These are phyloP conservation scores for Lathyrus aphaca DNA, from an alignment of 306 rosid genomes.

Conservation along the genomic window DNA sequence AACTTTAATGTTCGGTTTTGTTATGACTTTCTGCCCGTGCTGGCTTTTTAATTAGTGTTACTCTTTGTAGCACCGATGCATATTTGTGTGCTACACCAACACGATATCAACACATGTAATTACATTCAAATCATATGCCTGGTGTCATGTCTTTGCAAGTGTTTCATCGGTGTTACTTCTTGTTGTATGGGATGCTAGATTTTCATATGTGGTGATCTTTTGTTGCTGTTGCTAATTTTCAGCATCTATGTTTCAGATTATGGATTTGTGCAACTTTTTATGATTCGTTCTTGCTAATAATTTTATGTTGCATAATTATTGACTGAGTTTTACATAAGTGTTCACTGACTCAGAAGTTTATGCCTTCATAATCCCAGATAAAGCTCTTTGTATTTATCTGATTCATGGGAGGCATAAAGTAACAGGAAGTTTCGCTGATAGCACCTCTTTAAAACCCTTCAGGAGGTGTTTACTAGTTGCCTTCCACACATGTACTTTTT, in stretches of 20 bases:
- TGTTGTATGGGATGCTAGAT: background rate
- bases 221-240: slow-evolving; percentile 15
- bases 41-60: slow-evolving; percentile 18
- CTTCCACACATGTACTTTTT: slow-evolving; percentile 43
- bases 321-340: slow-evolving; percentile 29
- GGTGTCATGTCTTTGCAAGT: background rate
- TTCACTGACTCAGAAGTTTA: background rate
- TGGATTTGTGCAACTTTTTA: slow-evolving; percentile 12
- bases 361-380: slow-evolving; percentile 60
- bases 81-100: no score
- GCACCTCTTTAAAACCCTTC: slow-evolving; percentile 34
- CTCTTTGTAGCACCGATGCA: background rate
- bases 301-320: slow-evolving; percentile 27
- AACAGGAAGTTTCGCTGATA: slow-evolving; percentile 41
- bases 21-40: slow-evolving; percentile 8
- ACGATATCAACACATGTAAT: no score
- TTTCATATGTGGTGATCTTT: slow-evolving; percentile 16
- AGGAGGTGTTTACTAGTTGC: slow-evolving; percentile 48
- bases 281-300: slow-evolving; percentile 16
- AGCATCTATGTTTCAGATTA: slow-evolving; percentile 8
- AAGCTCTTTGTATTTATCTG: slow-evolving; percentile 48
- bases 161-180: background rate
- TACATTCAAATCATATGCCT: background rate
- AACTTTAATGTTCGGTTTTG: slow-evolving; percentile 15
- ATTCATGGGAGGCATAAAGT: slow-evolving; percentile 52